Base-by-base conservation (phyloP, 177 flowering plant genomes). In the Vitis hybrid region DNA sequence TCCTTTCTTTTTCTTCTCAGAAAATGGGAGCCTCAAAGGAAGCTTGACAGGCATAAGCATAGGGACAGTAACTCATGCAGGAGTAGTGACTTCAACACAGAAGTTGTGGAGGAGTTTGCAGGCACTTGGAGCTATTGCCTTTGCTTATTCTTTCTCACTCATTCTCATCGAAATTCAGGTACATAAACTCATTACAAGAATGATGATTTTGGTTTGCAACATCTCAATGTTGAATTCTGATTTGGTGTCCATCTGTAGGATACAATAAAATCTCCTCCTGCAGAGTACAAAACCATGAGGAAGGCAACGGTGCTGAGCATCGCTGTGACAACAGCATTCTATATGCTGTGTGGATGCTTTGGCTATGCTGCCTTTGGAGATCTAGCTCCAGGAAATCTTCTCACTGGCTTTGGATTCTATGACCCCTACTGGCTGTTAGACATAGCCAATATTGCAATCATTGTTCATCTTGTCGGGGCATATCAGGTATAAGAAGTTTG, bases 91-190 rank as follows among this genome's bases (percentile, higher is more conserved):
- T 18, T 52, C 64, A 13, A 76, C 76, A 11, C 79, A 89, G 59
- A 90, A 90, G 78, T 26, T 84, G 12, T 88, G 90, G 92, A 84
- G 87, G 68, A 83, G 76, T 60, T 67, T 90, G 60, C 89, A 86
- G 71, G 92, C 92, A 18, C 78, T 90, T 50, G 94, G 94, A 58
- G 88, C 82, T 49, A 84, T 87, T 19, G 90, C 92, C 15, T 88
- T 88, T 72, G 90, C 92, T 10, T 91, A 89, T 75, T 88, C 93
- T 51, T 91, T 70, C 66, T 86, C 97, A 33, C 58, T 83, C 60
- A 78, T 90, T 70, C 94, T 90, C 67, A 81, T 87, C 33, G 94
- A 90, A 76, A 90, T 90, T 68, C 93, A 90, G 91, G 94, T 83
- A 75, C 8, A 10, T 26, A 18, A 57, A 16, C 56, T 53, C 56